phyloP scores from a whole-genome alignment of 2,329 filamentous ascomycete species.

The Ascochyta koolunga region DNA sequence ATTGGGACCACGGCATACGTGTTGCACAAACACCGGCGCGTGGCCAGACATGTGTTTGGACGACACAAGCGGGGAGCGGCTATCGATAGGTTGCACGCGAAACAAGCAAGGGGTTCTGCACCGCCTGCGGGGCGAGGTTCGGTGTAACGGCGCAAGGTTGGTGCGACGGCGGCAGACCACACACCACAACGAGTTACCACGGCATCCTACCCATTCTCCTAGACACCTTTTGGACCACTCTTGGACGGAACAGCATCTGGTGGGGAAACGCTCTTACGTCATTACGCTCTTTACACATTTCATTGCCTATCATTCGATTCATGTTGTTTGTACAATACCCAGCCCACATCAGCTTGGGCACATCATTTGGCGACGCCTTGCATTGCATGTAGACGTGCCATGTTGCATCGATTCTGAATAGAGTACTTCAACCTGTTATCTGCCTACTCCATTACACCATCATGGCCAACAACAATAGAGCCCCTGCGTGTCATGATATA shows the following conservation, averaged over 20 bases:
- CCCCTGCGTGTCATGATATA: background rate
- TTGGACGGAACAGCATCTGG: background rate
- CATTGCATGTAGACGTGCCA: background rate
- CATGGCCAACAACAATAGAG: background rate
- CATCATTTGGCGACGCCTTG: background rate
- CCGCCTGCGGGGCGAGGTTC: conserved; percentile 1
- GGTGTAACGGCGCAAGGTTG: background rate
- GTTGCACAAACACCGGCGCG: conserved; percentile 4
- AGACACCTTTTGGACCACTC: background rate
- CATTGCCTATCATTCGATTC: background rate
- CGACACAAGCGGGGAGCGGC: background rate
- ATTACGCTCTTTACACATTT: conserved; percentile 12
- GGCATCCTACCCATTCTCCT: conserved; percentile 7
- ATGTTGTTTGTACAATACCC: conserved; percentile 15
- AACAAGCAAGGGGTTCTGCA: background rate
- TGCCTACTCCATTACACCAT: background rate
- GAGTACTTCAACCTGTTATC: background rate
- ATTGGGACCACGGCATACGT: background rate
- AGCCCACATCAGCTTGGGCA: conserved; percentile 3
- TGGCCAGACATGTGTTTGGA: conserved; percentile 8
- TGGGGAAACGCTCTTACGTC: conserved; percentile 6
- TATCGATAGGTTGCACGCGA: conserved; percentile 8
- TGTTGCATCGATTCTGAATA: conserved; percentile 4
- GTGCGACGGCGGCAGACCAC: conserved; percentile 1
- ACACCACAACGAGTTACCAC: conserved; percentile 9